These are phyloP conservation scores for Cladophialophora carrionii DNA, from an alignment of 2,329 filamentous ascomycete species.

Conservation along the genomic window DNA sequence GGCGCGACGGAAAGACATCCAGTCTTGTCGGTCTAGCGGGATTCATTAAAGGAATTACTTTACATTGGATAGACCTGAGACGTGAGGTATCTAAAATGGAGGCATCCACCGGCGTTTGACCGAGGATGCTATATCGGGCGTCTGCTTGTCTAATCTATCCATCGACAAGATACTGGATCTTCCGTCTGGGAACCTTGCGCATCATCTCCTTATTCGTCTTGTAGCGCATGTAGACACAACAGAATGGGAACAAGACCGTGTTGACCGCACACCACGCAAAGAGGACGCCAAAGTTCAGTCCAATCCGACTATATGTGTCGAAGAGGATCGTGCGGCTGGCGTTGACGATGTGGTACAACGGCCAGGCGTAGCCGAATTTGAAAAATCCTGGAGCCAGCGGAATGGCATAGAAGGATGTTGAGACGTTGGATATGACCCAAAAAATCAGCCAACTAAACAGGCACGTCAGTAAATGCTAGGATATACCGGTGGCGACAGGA, in stretches of 20 bases:
- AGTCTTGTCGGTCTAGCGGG: neutral
- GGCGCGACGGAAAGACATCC: neutral
- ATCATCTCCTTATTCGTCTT: constrained; percentile 42
- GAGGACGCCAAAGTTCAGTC: constrained; percentile 64
- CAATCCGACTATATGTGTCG: constrained; percentile 61
- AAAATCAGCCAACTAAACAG: constrained; percentile 63
- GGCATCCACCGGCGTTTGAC: neutral
- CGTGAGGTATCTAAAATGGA: neutral
- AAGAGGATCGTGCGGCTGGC: constrained; percentile 65
- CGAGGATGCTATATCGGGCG: neutral
- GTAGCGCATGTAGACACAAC: constrained; percentile 51
- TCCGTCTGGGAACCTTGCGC: constrained; percentile 24
- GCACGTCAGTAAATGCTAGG: neutral
- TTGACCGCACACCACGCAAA: constrained; percentile 62
- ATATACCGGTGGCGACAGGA: neutral
- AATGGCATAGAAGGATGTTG: constrained; percentile 63
- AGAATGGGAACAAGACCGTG: constrained; percentile 57
- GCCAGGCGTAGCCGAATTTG: constrained; percentile 66
- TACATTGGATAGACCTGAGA: neutral
- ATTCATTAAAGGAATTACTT: neutral
- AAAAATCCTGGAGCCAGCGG: constrained; percentile 64
- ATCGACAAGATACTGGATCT: constrained; percentile 32
- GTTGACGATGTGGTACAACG: constrained; percentile 65
- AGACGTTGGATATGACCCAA: constrained; percentile 69
- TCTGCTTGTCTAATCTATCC: constrained; percentile 20